phyloP scores from a whole-genome alignment of 371 early-diverging fungal genomes.

The Mortierella sp. region DNA sequence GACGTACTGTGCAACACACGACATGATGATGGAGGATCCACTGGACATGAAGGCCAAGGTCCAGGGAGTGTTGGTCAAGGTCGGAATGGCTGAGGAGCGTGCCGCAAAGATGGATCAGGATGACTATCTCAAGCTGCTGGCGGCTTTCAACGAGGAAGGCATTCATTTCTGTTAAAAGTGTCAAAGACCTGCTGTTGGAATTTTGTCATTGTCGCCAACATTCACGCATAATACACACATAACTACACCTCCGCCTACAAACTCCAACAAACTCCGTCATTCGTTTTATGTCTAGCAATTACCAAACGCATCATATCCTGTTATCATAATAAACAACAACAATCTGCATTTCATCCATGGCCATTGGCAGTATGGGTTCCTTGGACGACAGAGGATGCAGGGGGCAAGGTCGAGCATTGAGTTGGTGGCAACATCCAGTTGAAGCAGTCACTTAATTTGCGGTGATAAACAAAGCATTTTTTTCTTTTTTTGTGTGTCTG shows the following conservation, averaged over 20 bases:
- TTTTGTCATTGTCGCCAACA: background rate
- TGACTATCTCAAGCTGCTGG: constrained; percentile 88
- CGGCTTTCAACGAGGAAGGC: constrained; percentile 80
- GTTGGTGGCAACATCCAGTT: background rate
- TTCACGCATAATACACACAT: background rate
- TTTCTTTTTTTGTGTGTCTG: constrained; percentile 3
- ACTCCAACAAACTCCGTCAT: no score
- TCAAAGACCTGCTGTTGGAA: background rate
- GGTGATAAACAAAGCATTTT: constrained; percentile 14
- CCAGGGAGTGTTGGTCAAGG: constrained; percentile 73
- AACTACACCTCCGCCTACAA: background rate
- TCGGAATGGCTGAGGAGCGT: constrained; percentile 82
- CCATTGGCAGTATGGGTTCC: background rate
- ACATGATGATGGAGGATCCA: constrained; percentile 85
- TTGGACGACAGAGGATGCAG: no score
- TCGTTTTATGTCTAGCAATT: background rate
- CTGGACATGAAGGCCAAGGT: constrained; percentile 88
- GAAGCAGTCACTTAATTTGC: constrained; percentile 20
- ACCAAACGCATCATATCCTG: background rate
- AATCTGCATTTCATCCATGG: background rate
- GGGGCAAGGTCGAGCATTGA: no score
- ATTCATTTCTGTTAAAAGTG: constrained; percentile 79
- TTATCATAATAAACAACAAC: background rate
- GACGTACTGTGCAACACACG: constrained; percentile 87
- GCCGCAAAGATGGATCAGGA: constrained; percentile 94